Base-by-base conservation (phyloP, 345 rosid species). In the Citrus hindsii region DNA sequence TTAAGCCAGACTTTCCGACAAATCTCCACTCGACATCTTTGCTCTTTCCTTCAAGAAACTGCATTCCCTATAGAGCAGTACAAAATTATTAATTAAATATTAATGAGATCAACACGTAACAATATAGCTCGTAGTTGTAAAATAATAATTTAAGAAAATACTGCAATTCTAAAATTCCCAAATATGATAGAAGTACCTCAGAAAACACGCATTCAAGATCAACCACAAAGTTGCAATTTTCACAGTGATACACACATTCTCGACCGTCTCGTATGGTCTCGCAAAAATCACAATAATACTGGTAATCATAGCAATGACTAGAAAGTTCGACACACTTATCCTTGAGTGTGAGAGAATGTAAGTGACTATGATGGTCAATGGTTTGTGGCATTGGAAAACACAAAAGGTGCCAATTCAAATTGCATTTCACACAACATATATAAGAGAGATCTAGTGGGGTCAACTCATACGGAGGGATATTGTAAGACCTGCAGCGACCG, bases 401-500 rank as follows among this genome's bases (percentile, higher is more conserved):
- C 37, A 63, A 16, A 16, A 63, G 35, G 5, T 63, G 67, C 12
- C 28, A 2, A 63, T 27, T 63, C 5, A 0, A 7, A 19, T 18
- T 1, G 69, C 69, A 66, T 21, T 3, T 22, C n/a, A 66, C 46
- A 7, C 38, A 21, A 21, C 12, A 4, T 6, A 27, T 5, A 5
- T 61, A 61, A 4, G 12, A 25, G 65, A 1, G 6, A 61, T 25
- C 33, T 27, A 25, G 33, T 25, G 65, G 32, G 18, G 65, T 61
- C 18, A 16, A 16, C 56, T 51, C 21, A 16, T 51, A 0, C 1
- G 21, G 21, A 0, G 56, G 48, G 48, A 42, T 2, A 9, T 16
- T 16, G 0, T 51, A 25, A 61, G 48, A 25, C 14, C 0, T 27
- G 65, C 65, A 61, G 16, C 0, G 0, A 0, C 0, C 6, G 2